A percentile compares a stretch with the other conserved stretches of the same genome.
Conservation (phyloP, 2,329 filamentous ascomycete genomes). For the Cordyceps farinosa region DNA sequence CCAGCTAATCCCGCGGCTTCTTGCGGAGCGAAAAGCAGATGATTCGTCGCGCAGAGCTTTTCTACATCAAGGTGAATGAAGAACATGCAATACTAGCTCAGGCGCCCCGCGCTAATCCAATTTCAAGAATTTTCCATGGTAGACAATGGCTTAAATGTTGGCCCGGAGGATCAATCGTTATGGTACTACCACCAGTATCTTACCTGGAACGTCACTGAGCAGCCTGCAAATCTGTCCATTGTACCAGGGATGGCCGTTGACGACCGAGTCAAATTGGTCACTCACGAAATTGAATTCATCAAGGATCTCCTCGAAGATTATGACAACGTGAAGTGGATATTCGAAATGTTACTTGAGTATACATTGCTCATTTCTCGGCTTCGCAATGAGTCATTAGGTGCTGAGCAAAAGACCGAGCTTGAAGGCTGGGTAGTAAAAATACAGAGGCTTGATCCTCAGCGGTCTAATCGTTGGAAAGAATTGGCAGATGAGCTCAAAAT, state of each 20-base stretch:
- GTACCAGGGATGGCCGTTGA: constrained; percentile 57
- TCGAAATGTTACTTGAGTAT: constrained; percentile 79
- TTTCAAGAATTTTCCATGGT: constrained; percentile 67
- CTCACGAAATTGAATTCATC: constrained; percentile 69
- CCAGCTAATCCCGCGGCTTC: constrained; percentile 72
- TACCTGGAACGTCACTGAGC: constrained; percentile 62
- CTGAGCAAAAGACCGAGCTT: constrained; percentile 44
- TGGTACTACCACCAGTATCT: constrained; percentile 97
- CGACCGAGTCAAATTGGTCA: constrained; percentile 64
- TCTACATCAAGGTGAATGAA: constrained; percentile 61
- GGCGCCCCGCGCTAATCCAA: neutral
- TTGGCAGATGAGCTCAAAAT: constrained; percentile 46
- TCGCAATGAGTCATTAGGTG: constrained; percentile 39
- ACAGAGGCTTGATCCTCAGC: constrained; percentile 67
- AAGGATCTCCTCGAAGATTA: constrained; percentile 62
- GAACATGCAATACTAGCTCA: neutral
- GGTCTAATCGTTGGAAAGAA: constrained; percentile 73
- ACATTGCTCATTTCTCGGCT: constrained; percentile 57
- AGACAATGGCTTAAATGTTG: constrained; percentile 75
- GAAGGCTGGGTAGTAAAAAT: constrained; percentile 61
- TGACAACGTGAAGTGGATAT: constrained; percentile 71
- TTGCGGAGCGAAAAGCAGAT: constrained; percentile 66
- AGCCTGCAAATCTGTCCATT: constrained; percentile 52
- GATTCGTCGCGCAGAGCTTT: constrained; percentile 62
- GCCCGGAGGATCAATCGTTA: constrained; percentile 89